Evolutionary conservation across 768 basidiomycete species (phyloP).

Genomic region (Podaxis sp.): DNA sequence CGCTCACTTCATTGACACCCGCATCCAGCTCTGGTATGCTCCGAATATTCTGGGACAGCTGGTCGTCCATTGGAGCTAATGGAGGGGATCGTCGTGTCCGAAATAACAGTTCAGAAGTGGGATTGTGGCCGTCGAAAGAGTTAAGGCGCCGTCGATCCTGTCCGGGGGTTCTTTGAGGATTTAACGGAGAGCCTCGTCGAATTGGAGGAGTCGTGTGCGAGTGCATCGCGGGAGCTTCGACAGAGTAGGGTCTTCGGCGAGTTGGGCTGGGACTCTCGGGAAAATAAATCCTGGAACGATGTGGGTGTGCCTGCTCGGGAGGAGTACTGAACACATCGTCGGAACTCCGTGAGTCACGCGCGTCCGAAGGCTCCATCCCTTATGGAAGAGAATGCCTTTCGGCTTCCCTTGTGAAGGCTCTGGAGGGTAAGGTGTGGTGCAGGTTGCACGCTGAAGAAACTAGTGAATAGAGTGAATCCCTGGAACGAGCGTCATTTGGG

Average conservation of each 20-base stretch:
- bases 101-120: slow-evolving; percentile 17
- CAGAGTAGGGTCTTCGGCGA: slow-evolving; percentile 15
- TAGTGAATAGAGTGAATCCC: background rate
- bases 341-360: slow-evolving; percentile 13
- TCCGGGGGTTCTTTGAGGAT: slow-evolving; percentile 24
- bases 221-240: slow-evolving; percentile 6
- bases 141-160: slow-evolving; percentile 24
- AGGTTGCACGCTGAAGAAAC: background rate
- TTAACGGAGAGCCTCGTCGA: slow-evolving; percentile 29
- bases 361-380: slow-evolving; percentile 19
- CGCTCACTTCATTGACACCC: slow-evolving; percentile 18
- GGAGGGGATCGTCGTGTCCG: slow-evolving; percentile 11
- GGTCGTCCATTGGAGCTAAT: slow-evolving; percentile 1
- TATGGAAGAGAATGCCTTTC: no score
- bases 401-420: background rate
- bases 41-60: background rate
- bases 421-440: background rate
- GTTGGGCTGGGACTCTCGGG: slow-evolving; percentile 1
- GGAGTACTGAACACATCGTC: slow-evolving; percentile 22
- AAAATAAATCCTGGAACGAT: slow-evolving; percentile 6
- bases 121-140: slow-evolving; percentile 19
- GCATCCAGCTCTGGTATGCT: slow-evolving; percentile 15
- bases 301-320: slow-evolving; percentile 12
- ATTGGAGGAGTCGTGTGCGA: slow-evolving; percentile 22
- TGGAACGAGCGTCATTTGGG: background rate